Evolutionary conservation across 768 basidiomycete species (phyloP).

Genomic region (Termitomyces sp.): DNA sequence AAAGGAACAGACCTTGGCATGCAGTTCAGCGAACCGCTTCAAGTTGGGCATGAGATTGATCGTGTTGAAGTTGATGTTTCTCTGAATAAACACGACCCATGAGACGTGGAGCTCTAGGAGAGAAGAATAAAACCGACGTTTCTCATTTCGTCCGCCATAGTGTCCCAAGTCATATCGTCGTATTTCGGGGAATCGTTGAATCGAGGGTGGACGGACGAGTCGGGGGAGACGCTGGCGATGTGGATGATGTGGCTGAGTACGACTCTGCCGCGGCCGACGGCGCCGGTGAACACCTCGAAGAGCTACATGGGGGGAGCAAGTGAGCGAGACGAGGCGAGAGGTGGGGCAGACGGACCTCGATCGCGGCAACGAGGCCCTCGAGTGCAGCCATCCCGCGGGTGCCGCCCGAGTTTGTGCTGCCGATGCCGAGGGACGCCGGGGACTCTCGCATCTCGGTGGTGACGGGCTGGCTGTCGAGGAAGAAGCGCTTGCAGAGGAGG

Average conservation of each 20-base stretch:
- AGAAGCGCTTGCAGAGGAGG: slow-evolving; percentile 52
- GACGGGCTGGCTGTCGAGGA: slow-evolving; percentile 35
- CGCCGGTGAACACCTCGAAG: slow-evolving; percentile 32
- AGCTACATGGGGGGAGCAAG: slow-evolving; percentile 19
- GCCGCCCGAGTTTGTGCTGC: slow-evolving; percentile 44
- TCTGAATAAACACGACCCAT: slow-evolving; percentile 29
- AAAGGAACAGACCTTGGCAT: slow-evolving; percentile 35
- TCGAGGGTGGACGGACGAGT: slow-evolving; percentile 44
- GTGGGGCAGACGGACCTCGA: slow-evolving; percentile 44
- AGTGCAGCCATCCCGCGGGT: slow-evolving; percentile 58
- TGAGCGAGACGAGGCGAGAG: not conserved
- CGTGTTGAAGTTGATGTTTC: slow-evolving; percentile 52
- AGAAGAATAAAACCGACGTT: slow-evolving; percentile 33
- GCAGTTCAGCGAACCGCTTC: slow-evolving; percentile 44
- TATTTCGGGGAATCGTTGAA: slow-evolving; percentile 44
- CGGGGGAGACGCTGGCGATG: slow-evolving; percentile 51
- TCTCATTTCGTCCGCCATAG: slow-evolving; percentile 52
- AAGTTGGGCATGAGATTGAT: slow-evolving; percentile 40
- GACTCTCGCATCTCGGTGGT: slow-evolving; percentile 42
- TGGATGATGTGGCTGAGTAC: slow-evolving; percentile 50
- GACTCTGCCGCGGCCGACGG: slow-evolving; percentile 9
- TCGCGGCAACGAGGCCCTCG: slow-evolving; percentile 63
- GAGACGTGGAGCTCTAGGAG: not conserved
- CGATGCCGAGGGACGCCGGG: slow-evolving; percentile 45
- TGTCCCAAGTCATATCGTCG: slow-evolving; percentile 55